A percentile compares a stretch with the other conserved stretches of the same genome.
Conservation (phyloP, 176 grass and related monocot genomes). For the Tillandsia leiboldiana region DNA sequence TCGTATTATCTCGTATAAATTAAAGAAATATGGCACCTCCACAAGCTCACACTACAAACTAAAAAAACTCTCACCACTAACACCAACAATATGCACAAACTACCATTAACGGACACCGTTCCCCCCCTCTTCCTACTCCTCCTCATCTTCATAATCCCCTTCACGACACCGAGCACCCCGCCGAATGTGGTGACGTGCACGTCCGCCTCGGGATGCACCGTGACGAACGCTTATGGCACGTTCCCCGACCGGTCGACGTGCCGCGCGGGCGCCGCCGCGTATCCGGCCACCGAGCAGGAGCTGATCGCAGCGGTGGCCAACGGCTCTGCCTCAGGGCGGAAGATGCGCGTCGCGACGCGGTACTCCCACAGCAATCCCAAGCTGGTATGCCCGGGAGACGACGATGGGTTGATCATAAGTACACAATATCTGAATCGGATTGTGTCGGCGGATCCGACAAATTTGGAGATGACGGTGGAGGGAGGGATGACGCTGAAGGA, state of each 20-base stretch:
- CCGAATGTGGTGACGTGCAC: conserved; percentile 21
- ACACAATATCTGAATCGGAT: conserved; percentile 24
- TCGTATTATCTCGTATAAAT: too few species aligned
- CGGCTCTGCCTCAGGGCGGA: conserved; percentile 14
- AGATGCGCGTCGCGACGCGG: conserved; percentile 43
- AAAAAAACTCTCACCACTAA: too few species aligned
- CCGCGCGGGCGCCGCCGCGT: conserved; percentile 21
- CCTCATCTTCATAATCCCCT: not conserved
- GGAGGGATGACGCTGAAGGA: conserved; percentile 28
- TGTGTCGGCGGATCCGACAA: conserved; percentile 8
- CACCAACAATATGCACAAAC: too few species aligned
- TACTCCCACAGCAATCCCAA: conserved; percentile 57
- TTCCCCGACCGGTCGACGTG: conserved; percentile 57
- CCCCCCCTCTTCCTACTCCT: not conserved
- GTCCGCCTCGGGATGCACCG: conserved; percentile 23
- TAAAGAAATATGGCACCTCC: too few species aligned
- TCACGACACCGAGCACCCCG: conserved; percentile 16
- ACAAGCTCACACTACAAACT: too few species aligned
- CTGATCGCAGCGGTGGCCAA: conserved; percentile 26
- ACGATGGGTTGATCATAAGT: conserved; percentile 33
- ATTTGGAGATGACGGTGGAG: conserved; percentile 30
- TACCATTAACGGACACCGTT: not conserved
- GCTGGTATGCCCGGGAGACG: conserved; percentile 40
- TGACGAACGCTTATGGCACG: conserved; percentile 50
- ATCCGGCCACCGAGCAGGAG: conserved; percentile 39